Base-by-base conservation (phyloP, 306 rosid species). In the Delonix regia region DNA sequence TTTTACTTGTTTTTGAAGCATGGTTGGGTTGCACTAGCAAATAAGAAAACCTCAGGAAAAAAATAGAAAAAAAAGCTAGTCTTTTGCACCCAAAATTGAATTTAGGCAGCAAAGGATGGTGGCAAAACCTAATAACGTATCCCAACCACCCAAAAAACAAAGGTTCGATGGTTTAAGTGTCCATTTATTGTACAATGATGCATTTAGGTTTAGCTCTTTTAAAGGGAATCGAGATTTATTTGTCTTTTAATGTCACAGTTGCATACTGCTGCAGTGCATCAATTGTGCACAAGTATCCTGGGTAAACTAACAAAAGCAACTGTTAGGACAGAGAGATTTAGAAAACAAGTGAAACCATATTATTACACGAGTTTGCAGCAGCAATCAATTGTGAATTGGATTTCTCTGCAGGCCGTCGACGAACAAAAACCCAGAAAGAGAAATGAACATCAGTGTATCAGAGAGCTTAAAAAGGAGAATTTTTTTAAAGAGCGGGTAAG, bases 171-270 rank as follows among this genome's bases (percentile, higher is more conserved):
- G 77, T 36, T 25, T 24, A 42, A 41, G 59, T 36, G 51, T 53
- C n/a, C 2, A 65, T 38, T 19, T 65, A n/a, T 39, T 65, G 24
- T 39, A 3, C 51, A 38, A 15, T 39, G 69, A 63, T 36, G 49
- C 30, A 65, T n/a, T 41, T 34, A 62, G 21, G 47, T 82, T 82
- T 24, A 14, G 51, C 56, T 65, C 33, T 63, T 83, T 56, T 71
- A 38, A 45, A 59, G 59, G 49, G 67, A n/a, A n/a, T n/a, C n/a
- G 63, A 44, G 34, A 69, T 76, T 74, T 48, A 21, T 76, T 84
- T 85, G 88, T 82, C 83, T 80, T 56, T 56, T 77, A 65, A n/a
- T n/a, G 67, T 76, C 18, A 65, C 71, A 65, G 75, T 55, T 71
- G 72, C 85, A 28, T 27, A 59, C 78, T 71, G 82, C 52, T 5